Conservation (phyloP, 805 yeast species). For the Myxozyma monticola region DNA sequence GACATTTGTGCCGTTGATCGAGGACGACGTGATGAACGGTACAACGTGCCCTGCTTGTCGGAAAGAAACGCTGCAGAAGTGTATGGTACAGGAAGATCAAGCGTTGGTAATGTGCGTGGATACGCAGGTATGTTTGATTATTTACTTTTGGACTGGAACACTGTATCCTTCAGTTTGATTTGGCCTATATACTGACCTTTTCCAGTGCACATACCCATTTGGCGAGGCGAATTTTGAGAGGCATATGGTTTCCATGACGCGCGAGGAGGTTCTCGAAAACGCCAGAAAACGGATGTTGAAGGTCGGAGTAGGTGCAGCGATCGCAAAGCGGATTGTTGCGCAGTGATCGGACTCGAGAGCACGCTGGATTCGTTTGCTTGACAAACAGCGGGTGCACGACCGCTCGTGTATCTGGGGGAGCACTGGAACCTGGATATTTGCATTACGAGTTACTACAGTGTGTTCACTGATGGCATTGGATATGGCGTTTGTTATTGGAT, state of each 20-base stretch:
- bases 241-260: constrained; percentile 1
- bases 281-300: constrained; percentile 15
- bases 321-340: constrained; percentile 7
- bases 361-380: no score
- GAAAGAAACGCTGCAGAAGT: constrained; percentile 7
- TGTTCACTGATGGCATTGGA: no score
- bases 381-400: no score
- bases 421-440: no score
- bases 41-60: constrained; percentile 22
- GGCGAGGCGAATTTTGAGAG: constrained; percentile 1
- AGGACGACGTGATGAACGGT: no score
- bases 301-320: constrained; percentile 8
- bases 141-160: background rate
- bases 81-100: constrained; percentile 10
- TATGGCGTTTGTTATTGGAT: no score
- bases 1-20: no score
- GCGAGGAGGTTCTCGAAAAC: constrained; percentile 9
- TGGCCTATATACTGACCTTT: no score
- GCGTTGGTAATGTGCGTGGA: constrained; percentile 17
- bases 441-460: no score
- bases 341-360: background rate
- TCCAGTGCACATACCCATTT: constrained; percentile 19
- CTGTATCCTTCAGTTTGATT: background rate
- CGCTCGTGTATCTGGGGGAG: no score
- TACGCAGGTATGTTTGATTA: background rate